phyloP scores from a whole-genome alignment of 73 alveolate genomes.

The Paramecium tetraurelia region DNA sequence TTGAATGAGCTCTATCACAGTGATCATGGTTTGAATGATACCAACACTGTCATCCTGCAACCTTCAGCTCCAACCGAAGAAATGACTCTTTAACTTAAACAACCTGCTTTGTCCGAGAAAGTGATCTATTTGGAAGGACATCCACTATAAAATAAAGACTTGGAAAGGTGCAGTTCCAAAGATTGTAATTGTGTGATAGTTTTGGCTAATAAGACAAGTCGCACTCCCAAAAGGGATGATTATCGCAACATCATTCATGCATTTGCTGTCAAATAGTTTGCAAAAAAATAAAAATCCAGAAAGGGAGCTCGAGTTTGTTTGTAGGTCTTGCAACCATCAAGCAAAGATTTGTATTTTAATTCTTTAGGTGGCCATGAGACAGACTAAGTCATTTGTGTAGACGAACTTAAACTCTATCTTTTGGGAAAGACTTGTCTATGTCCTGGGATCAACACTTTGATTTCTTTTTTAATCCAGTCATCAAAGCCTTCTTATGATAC shows the following conservation, averaged over 20 bases:
- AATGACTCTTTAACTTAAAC: constrained; percentile 69
- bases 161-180: constrained; percentile 85
- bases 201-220: constrained; percentile 84
- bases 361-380: constrained; percentile 46
- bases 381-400: constrained; percentile 82
- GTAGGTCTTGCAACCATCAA: constrained; percentile 85
- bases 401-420: constrained; percentile 88
- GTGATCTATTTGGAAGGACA: constrained; percentile 89
- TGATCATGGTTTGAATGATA: constrained; percentile 89
- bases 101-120: constrained; percentile 65
- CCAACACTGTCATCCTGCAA: constrained; percentile 83
- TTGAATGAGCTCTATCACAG: constrained; percentile 86
- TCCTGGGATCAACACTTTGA: constrained; percentile 95
- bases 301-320: constrained; percentile 81
- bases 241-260: constrained; percentile 89
- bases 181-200: constrained; percentile 88
- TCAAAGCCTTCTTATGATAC: constrained; percentile 72
- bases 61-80: constrained; percentile 84
- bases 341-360: constrained; percentile 85
- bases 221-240: constrained; percentile 86
- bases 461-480: constrained; percentile 86
- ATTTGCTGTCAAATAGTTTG: constrained; percentile 85
- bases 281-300: constrained; percentile 42
- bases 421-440: constrained; percentile 93
- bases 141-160: constrained; percentile 79